Conservation (phyloP, 116 monocot genomes). For the Cymodocea nodosa region DNA sequence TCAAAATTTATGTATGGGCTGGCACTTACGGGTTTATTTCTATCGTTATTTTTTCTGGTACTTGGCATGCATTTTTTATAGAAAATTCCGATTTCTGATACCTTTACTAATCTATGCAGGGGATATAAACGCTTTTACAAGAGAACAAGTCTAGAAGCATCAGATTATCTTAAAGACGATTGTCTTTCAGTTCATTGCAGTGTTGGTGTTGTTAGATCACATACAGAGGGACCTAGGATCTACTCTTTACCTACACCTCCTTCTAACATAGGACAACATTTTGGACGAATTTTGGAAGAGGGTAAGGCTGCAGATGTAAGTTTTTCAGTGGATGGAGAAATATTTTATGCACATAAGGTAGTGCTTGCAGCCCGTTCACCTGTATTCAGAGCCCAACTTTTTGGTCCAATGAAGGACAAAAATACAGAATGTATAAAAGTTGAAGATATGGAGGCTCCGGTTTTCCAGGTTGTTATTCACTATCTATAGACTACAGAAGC, state of each 20-base stretch:
- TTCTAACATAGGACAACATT: constrained; percentile 29
- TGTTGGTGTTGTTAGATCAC: constrained; percentile 39
- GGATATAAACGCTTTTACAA: constrained; percentile 48
- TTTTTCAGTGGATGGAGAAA: constrained; percentile 34
- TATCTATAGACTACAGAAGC: background rate
- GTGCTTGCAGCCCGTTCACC: constrained; percentile 39
- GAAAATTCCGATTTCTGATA: background rate
- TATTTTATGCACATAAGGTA: constrained; percentile 18
- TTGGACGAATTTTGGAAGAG: constrained; percentile 33
- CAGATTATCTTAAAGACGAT: constrained; percentile 47
- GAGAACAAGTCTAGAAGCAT: constrained; percentile 37
- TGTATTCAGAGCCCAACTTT: constrained; percentile 48
- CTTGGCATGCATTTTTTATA: background rate
- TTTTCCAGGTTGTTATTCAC: constrained; percentile 35
- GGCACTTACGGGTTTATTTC: too few species aligned
- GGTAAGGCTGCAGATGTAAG: constrained; percentile 37
- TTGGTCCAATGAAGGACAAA: constrained; percentile 41
- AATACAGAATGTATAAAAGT: constrained; percentile 34
- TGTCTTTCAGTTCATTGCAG: constrained; percentile 39
- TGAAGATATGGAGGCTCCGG: constrained; percentile 51
- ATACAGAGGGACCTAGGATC: constrained; percentile 26
- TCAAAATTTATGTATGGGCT: background rate
- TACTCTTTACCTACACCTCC: constrained; percentile 28
- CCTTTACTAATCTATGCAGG: constrained; percentile 18
- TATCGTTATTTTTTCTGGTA: too few species aligned